Base-by-base conservation (phyloP, 2,329 filamentous ascomycete species). In the Scedosporium apiospermum region DNA sequence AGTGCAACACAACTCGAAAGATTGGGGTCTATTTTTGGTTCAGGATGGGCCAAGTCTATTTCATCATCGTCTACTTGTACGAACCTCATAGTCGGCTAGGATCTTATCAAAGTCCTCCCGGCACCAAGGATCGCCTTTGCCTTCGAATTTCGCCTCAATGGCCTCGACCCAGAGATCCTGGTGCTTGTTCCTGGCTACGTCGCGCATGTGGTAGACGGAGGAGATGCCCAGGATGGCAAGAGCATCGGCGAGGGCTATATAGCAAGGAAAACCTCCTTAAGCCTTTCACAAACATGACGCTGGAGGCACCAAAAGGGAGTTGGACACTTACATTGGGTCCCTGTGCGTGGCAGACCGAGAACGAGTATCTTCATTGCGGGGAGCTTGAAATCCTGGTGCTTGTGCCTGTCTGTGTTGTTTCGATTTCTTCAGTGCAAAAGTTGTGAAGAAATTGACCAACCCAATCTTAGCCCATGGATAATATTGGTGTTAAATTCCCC, bases 31-130 rank as follows among this genome's bases (percentile, higher is more conserved):
- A 55, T 55, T 55, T 55, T 55, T 83, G 84, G 70, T 38, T 38
- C 34, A 38, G 34, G 34, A 9, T 38, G 10, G 34, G 10, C 12
- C 34, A 38, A 4, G 34, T 38, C 10, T 14, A 38, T 4, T 38
- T 12, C 34, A 12, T 3, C 34, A 38, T 38, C 34, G 10, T 38
- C 34, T 38, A 38, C 18, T 55, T 27, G 7, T 23, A 55, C 51
- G 51, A 55, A 55, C 51, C 51, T 84, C 85, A 72, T 87, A 80
- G 60, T 86, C 85, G 64, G 41, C 61, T 6, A 89, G 77, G 10
- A 90, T 79, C 72, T 86, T 81, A 71, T 89, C 86, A 84, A 85
- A 90, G 72, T 89, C 84, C 69, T 85, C 81, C 59, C 85, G 82
- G 23, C 82, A 84, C 67, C 89, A 89, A 7, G 76, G 69, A 64